phyloP scores from a whole-genome alignment of 306 rosid species.

The Fragaria vesca region DNA sequence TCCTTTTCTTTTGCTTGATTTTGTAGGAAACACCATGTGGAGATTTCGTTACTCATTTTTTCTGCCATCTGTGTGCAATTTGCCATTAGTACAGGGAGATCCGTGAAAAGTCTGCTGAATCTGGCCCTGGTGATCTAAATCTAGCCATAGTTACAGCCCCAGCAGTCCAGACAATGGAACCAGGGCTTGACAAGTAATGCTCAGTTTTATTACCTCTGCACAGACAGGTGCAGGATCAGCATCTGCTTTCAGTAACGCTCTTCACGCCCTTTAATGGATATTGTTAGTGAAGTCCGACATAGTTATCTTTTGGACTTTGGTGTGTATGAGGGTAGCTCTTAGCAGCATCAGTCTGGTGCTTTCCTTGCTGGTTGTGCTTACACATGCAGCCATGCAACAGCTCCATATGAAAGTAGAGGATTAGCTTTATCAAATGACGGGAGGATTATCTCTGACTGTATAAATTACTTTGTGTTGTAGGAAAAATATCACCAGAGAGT shows the following conservation, averaged over 20 bases:
- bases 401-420: no score
- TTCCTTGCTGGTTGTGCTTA: not conserved
- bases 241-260: slow-evolving; percentile 6
- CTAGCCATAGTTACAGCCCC: slow-evolving; percentile 74
- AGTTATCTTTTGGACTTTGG: not conserved
- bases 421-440: no score
- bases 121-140: slow-evolving; percentile 37
- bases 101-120: slow-evolving; percentile 52
- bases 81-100: slow-evolving; percentile 96
- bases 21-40: slow-evolving; percentile 93
- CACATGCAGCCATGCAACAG: no score
- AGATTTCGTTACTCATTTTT: slow-evolving; percentile 87
- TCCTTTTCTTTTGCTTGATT: slow-evolving; percentile 21
- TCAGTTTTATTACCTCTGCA: not conserved
- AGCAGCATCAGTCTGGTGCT: not conserved
- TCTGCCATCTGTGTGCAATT: slow-evolving; percentile 82
- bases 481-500: no score
- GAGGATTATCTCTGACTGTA: no score
- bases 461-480: no score
- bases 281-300: not conserved
- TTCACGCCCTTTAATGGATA: not conserved
- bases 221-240: not conserved
- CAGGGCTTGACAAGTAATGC: slow-evolving; percentile 22
- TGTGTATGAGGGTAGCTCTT: not conserved
- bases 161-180: slow-evolving; percentile 64